Evolutionary conservation across 164 flowering plant species (phyloP), one percentile per base, ranked within the genome.

Genomic region (Umbilicus rupestris): DNA sequence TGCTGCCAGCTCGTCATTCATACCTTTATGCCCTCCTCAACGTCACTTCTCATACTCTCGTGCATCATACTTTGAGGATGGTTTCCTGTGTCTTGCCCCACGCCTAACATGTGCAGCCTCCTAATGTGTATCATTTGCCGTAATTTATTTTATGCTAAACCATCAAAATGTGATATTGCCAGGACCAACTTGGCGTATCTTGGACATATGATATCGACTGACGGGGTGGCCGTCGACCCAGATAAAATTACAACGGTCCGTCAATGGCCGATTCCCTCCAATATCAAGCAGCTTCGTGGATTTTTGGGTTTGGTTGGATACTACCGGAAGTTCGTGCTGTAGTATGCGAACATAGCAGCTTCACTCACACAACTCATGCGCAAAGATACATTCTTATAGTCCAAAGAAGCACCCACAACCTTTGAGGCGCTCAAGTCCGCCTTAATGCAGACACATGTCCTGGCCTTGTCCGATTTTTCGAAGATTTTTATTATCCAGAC

Each of bases 231-330:
- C 2, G 65, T 26, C 0, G 68, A 72, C 14, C 62, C 63, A 2
- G 16, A 6, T 0, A 73, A 73, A 49, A 65, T 65, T 2, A 26
- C 28, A 10, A 42, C 66, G 0, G 41, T 69, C 19, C 0, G 19
- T 1, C 19, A 65, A 5, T 69, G 62, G 69, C 69, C 69, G 0
- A 26, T 0, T 0, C 70, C 74, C 0, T n/a, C 39, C 28, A 57
- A 22, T 45, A 2, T 44, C 0, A 5, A n/a, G n/a, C 50, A 31
- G 0, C 24, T 70, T 14, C 19, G 65, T 17, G 65, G 57, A 0
- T 65, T 70, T 31, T 16, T 65, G 0, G 72, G 68, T 10, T 20
- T 70, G 0, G 39, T 68, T 31, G 44, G 71, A 3, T 69, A 62
- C 24, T 69, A 65, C 12, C 16, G 65, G 1, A 57, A 31, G n/a